Base-by-base conservation (phyloP, 495 filamentous ascomycete species). In the Aspergillus leporis region DNA sequence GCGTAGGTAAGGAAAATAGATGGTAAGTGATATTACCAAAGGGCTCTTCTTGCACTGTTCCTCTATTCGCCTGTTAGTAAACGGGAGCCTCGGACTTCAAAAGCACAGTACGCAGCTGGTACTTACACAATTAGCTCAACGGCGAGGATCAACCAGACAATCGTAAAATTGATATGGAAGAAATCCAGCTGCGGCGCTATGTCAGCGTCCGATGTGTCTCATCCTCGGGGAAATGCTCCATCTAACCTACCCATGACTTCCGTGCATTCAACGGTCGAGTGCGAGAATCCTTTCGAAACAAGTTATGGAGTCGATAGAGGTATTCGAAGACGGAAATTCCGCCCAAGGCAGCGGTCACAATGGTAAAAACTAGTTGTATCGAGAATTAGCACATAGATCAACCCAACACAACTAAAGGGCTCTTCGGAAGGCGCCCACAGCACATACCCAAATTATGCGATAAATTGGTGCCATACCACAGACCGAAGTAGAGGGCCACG, bases 271-370 rank as follows among this genome's bases (percentile, higher is more conserved):
- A 70, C 7, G 81, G 80, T 14, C 83, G 76, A 36, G 81, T 80
- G 30, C 72, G 74, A 18, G 79, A 82, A 59, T 68, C 65, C 61
- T 81, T 82, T 53, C 69, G 65, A 58, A 78, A 74, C 36, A 80
- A 60, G 51, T 78, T 72, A 48, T 77, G 69, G 36, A 78, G 65
- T 31, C 78, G 76, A 55, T 72, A 79, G 63, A 76, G 73, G 61
- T 80, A 87, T 66, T 87, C 85, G n/a, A 84, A 77, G 16, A 86
- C 83, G 3, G 81, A 84, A 25, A 87, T 74, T 49, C 81, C 78
- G 31, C 84, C 84, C 45, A 87, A 69, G 19, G 77, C 68, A 0
- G 74, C 78, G 1, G 84, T 87, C 56, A 81, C 82, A 51, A 87
- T 84, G 12, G 77, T 80, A 66, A 86, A 85, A 30, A 87, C 82